Conservation (phyloP, 768 basidiomycete species). For the Serendipita vermifera region DNA sequence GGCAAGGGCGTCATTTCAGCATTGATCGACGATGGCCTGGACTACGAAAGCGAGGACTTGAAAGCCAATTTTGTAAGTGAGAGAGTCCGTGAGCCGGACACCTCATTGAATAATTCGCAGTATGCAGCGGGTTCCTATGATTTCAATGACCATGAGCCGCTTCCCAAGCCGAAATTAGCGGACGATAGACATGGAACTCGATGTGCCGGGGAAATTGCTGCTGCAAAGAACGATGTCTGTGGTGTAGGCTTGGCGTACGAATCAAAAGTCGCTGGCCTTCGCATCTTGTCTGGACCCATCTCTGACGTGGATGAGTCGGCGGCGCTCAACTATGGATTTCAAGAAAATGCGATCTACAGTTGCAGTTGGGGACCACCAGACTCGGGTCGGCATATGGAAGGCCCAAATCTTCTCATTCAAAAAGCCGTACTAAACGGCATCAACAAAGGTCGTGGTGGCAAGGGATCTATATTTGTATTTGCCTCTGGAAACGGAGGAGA, state of each 20-base stretch:
- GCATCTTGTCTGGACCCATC: constrained; percentile 90
- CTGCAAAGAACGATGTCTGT: constrained; percentile 82
- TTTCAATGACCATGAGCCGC: constrained; percentile 82
- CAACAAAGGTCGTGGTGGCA: constrained; percentile 75
- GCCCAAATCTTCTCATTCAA: constrained; percentile 76
- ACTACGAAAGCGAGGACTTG: constrained; percentile 78
- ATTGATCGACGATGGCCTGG: constrained; percentile 90
- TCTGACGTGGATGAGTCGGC: constrained; percentile 93
- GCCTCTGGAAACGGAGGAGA: constrained; percentile 93
- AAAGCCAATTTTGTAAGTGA: constrained; percentile 78
- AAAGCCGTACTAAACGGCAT: constrained; percentile 92
- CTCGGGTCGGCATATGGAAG: constrained; percentile 90
- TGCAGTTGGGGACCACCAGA: constrained; percentile 99
- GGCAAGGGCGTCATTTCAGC: constrained; percentile 79
- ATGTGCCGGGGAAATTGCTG: constrained; percentile 94
- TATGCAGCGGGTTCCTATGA: constrained; percentile 82
- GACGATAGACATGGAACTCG: constrained; percentile 97
- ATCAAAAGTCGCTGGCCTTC: constrained; percentile 83
- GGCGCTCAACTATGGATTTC: constrained; percentile 86
- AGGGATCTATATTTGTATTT: constrained; percentile 91
- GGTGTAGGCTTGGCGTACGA: constrained; percentile 90
- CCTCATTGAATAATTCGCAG: constrained; percentile 28
- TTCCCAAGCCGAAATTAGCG: constrained; percentile 74
- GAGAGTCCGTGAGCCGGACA: background rate
- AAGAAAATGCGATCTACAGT: constrained; percentile 84